These are phyloP conservation scores for Nicotiana knightiana DNA, from an alignment of 257 asterid species.

Conservation along the genomic window DNA sequence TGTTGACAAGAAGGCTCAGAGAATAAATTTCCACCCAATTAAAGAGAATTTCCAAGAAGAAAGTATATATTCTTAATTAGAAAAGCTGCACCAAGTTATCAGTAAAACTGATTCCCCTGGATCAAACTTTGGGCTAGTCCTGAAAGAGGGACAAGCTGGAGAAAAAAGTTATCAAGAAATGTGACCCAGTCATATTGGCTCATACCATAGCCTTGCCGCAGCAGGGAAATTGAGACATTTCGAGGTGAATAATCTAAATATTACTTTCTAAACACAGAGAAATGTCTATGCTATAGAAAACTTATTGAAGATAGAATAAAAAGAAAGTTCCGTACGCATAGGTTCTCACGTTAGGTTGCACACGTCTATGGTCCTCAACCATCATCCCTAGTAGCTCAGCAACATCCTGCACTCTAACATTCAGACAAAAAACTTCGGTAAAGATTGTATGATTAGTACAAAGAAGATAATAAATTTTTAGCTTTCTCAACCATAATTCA, in stretches of 20 bases:
- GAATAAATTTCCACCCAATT: background rate
- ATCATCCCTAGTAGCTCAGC: slow-evolving; percentile 98
- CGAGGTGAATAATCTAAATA: background rate
- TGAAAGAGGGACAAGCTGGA: background rate
- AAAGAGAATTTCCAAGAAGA: background rate
- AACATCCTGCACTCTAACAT: slow-evolving; percentile 91
- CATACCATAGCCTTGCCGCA: background rate
- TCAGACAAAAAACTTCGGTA: slow-evolving; percentile 20
- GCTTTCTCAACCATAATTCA: background rate
- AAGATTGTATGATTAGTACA: background rate
- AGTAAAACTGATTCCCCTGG: background rate
- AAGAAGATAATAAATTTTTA: background rate
- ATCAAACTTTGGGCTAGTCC: slow-evolving; percentile 5
- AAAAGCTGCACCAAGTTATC: background rate
- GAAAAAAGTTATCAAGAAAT: background rate
- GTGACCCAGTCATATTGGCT: background rate
- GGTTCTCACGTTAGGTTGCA: slow-evolving; percentile 98
- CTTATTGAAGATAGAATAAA: background rate
- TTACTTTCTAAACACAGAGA: background rate
- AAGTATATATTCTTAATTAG: background rate
- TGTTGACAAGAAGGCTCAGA: background rate
- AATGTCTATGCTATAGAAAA: background rate
- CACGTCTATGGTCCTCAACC: slow-evolving; percentile 89
- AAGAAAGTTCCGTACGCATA: slow-evolving; percentile 71
- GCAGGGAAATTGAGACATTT: background rate